Base-by-base conservation (phyloP, 2,329 filamentous ascomycete species). In the Cytospora mali region DNA sequence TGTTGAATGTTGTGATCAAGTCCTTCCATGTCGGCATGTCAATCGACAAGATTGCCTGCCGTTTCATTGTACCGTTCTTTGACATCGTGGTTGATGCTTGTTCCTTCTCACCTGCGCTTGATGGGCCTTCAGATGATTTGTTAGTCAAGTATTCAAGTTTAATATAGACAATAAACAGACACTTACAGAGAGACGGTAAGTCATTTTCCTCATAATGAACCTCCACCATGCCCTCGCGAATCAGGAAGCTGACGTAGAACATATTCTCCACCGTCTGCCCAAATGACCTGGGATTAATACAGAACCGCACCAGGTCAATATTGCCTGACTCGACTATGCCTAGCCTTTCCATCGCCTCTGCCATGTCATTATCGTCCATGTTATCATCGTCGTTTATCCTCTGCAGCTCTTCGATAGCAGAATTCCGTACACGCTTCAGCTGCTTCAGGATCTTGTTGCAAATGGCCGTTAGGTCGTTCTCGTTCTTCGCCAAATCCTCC, bases 261-360 rank as follows among this genome's bases (percentile, higher is more conserved):
- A 99, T 81, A 70, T 99, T 99, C 74, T 99, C 95, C 7, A 99
- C 88, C 0, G 93, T 97, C 75, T 99, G 95, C 0, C 92, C 92
- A 70, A 98, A 99, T 0, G 92, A 96, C 46, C 80, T 80, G 0
- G 95, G 95, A 69, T 99, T 97, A 67, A 98, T 84, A 48, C 93
- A 91, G 69, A 97, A 98, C 58, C 90, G 87, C 74, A 97, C 89
- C 14, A 97, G 77, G 55, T 91, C 87, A 4, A 97, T 84, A 18
- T 91, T 91, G 1, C 88, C 88, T 2, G 87, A 87, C 21, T 82
- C 80, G 14, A 87, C 83, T 16, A 97, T 78, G 2, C 88, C 84
- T 69, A 90, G 77, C 60, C 84, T 80, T 42, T 85, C 83, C 81
- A 93, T 88, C 9, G 91, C 77, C 11, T 74, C 78, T 9, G 74